phyloP scores from a whole-genome alignment of 2,329 filamentous ascomycete species.

The Orbilia ellipsospora region DNA sequence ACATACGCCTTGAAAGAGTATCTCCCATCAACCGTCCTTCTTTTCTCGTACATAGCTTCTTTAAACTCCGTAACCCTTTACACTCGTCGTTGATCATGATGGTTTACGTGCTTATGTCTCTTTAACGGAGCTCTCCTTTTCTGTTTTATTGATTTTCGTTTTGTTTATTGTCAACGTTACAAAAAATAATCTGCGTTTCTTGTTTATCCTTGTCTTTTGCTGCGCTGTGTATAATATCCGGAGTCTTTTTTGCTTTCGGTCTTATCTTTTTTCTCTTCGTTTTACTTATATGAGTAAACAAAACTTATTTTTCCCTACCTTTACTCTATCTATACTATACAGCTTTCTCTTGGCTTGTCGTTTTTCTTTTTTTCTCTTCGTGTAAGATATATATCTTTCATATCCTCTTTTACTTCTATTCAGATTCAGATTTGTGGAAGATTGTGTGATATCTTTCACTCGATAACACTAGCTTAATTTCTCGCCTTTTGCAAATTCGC shows the following conservation, averaged over 20 bases:
- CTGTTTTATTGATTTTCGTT: constrained; percentile 12
- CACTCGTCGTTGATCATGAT: constrained; percentile 35
- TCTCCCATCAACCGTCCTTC: constrained; percentile 5
- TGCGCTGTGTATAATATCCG: constrained; percentile 54
- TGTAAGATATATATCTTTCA: constrained; percentile 52
- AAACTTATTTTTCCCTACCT: constrained; percentile 24
- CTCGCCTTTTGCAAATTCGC: background rate
- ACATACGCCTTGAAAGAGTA: constrained; percentile 1
- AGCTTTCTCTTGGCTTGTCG: background rate
- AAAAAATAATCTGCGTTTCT: constrained; percentile 36
- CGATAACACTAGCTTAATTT: constrained; percentile 7
- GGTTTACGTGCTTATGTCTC: constrained; percentile 48
- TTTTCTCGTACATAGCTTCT: constrained; percentile 52
- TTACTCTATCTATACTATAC: constrained; percentile 28
- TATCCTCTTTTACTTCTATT: constrained; percentile 12
- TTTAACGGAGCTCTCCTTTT: constrained; percentile 41
- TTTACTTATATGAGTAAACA: constrained; percentile 31
- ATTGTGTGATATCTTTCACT: background rate
- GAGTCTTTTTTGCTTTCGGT: constrained; percentile 38
- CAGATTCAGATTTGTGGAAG: constrained; percentile 4
- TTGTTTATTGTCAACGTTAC: constrained; percentile 14
- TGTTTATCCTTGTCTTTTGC: constrained; percentile 13
- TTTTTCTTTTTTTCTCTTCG: constrained; percentile 23
- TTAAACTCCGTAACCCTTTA: constrained; percentile 12
- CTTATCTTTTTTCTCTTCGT: constrained; percentile 7